phyloP scores from a whole-genome alignment of 768 basidiomycete genomes.

The Xerocomellus dryophilus region DNA sequence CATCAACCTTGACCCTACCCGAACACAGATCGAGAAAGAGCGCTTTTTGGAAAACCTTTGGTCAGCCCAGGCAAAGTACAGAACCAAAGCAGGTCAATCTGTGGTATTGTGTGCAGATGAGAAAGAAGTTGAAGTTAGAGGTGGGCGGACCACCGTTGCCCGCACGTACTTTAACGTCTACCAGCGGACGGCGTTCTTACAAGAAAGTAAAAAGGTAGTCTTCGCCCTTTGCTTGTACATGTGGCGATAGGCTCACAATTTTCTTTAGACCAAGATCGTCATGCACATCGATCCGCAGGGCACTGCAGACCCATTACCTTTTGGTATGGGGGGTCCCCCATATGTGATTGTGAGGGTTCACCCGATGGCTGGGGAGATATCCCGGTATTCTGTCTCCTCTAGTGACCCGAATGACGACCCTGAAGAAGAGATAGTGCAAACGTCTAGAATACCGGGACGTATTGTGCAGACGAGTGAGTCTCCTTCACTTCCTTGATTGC shows the following conservation, averaged over 20 bases:
- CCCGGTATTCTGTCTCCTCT: constrained; percentile 73
- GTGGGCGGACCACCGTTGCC: constrained; percentile 61
- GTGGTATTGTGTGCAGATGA: constrained; percentile 70
- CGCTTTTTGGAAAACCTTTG: constrained; percentile 88
- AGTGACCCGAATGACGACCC: constrained; percentile 69
- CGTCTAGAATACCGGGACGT: constrained; percentile 64
- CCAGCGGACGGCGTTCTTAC: constrained; percentile 73
- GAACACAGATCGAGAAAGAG: constrained; percentile 65
- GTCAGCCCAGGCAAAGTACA: constrained; percentile 79
- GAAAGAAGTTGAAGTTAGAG: constrained; percentile 67
- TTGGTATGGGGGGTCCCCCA: constrained; percentile 66
- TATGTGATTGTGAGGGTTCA: constrained; percentile 80
- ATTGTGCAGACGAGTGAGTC: constrained; percentile 79
- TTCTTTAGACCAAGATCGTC: constrained; percentile 74
- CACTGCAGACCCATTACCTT: constrained; percentile 71
- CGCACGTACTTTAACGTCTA: constrained; percentile 90
- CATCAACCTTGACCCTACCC: constrained; percentile 60
- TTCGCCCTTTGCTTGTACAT: not conserved
- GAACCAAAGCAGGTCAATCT: constrained; percentile 70
- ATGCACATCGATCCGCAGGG: constrained; percentile 81
- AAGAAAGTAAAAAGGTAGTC: constrained; percentile 74
- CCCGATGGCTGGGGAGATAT: constrained; percentile 79
- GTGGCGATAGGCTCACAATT: constrained; percentile 7
- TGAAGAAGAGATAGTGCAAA: constrained; percentile 83
- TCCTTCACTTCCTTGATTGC: not conserved